Base-by-base conservation (phyloP, 345 rosid genomes). In the Anastatica hierochuntica region DNA sequence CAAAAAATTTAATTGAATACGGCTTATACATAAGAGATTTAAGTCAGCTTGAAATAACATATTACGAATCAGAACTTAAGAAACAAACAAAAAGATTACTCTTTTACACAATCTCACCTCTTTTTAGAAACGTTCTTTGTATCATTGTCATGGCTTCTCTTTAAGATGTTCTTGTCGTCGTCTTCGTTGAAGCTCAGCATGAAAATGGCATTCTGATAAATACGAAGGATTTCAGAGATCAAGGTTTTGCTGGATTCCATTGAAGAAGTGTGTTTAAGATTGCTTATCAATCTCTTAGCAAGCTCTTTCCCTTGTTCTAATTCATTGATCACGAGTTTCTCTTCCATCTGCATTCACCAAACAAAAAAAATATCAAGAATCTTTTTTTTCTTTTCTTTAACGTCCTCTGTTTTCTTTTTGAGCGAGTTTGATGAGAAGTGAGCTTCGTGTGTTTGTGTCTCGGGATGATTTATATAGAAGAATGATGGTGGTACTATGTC, bases 121-220 rank as follows among this genome's bases (percentile, higher is more conserved):
- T 80, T 88, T 72, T 77, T 88, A 53, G 1, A 49, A 7, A 52
- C 67, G 19, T 33, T 53, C 6, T 35, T 70, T 11, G 55, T 64
- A 67, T 58, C 65, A 11, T 63, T 61, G 24, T 3, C 57, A 2
- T 63, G 72, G 53, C 72, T 67, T 13, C 38, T 21, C 5, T 59
- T 59, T 5, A 44, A 41, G 19, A 10, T n/a, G 60, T 69, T 65
- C 14, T 68, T 63, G 26, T 55, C n/a, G n/a, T n/a, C n/a, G n/a
- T 51, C 73, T 14, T 26, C 17, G 18, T 33, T 56, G 24, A 49
- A 62, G 55, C 76, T 75, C 17, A 90, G 70, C 65, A 75, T 42
- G 17, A 77, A 67, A 21, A 90, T 82, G 10, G 85, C 74, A 51
- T 77, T 86, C 49, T 90, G 83, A 64, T 84, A 86, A 6, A 78